Evolutionary conservation across 2,329 filamentous ascomycete genomes (phyloP), one percentile per base, ranked within the genome.

Genomic region (Berkeleyomyces basicola): DNA sequence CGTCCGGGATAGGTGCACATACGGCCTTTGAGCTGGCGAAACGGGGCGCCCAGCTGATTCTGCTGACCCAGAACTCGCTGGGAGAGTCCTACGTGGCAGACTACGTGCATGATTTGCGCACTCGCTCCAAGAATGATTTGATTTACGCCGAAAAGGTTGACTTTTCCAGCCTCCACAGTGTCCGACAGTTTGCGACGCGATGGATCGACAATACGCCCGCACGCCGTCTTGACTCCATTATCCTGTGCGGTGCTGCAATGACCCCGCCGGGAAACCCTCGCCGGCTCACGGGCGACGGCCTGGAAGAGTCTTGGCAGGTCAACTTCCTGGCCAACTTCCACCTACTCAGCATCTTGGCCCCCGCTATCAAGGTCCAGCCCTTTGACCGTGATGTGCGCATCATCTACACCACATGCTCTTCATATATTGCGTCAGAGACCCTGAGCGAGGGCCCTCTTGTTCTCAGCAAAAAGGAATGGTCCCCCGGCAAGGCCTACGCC

Each of bases 291-390:
- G 74, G 78, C 4, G 90, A 96, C 70, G 90, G 90, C 0, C 76
- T 97, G 11, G 92, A 97, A 71, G 81, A 86, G 67, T 92, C 87
- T 65, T 97, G 91, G 91, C 90, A 90, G 75, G 79, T 97, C 68
- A 99, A 99, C 71, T 99, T 90, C 72, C 80, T 99, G 46, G 87
- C 90, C 66, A 97, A 96, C 72, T 97, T 96, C 75, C 95, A 99
- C 70, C 79, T 99, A 3, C 79, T 99, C 53, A 88, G 88, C 67
- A 95, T 99, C 39, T 78, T 99, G 43, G 93, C 87, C 68, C 93
- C 93, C 0, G 92, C 93, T 0, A 79, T 99, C 65, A 83, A 90
- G 67, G 90, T 88, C 1, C 93, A 99, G 73, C 93, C 93, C 1
- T 84, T 95, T 62, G 93, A 99, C 72, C 83, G 93, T 68, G 93